Percentiles rank a stretch among this genome's conserved stretches.
Evolutionary conservation across 768 basidiomycete species (phyloP).

Genomic region (Tricholoma sp.): DNA sequence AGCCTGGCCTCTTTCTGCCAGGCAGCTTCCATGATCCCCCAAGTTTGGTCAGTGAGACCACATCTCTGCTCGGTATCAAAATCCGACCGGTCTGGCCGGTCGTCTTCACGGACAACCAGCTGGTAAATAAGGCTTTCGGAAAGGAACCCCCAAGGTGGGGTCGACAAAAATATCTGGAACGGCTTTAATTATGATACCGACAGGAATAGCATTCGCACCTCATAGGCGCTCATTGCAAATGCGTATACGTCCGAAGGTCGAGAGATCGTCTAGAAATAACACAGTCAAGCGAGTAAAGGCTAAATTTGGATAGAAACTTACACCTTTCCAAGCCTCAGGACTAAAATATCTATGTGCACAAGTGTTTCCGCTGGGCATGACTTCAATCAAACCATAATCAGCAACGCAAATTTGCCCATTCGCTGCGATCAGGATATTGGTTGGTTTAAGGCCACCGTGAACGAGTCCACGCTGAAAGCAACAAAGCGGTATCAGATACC

Average conservation of each 20-base stretch:
- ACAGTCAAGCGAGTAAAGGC: neutral
- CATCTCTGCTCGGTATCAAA: neutral
- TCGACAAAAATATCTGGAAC: neutral
- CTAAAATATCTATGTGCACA: neutral
- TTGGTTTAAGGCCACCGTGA: neutral
- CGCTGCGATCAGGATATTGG: neutral
- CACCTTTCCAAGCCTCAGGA: neutral
- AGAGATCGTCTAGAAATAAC: neutral
- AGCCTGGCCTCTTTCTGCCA: neutral
- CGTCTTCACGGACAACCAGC: neutral
- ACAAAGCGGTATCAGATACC: neutral
- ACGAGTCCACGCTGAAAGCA: neutral
- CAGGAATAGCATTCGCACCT: neutral
- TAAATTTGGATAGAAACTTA: neutral
- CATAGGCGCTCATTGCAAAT: neutral
- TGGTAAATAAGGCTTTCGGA: neutral
- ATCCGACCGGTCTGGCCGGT: neutral
- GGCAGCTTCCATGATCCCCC: neutral
- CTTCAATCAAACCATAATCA: neutral
- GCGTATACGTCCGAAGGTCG: neutral
- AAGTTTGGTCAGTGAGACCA: neutral
- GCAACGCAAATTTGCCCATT: neutral
- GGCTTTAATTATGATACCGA: neutral
- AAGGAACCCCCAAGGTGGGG: neutral
- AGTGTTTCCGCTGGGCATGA: neutral